Base-by-base conservation (phyloP, 768 basidiomycete species). In the Chlorophyllum brunneum region DNA sequence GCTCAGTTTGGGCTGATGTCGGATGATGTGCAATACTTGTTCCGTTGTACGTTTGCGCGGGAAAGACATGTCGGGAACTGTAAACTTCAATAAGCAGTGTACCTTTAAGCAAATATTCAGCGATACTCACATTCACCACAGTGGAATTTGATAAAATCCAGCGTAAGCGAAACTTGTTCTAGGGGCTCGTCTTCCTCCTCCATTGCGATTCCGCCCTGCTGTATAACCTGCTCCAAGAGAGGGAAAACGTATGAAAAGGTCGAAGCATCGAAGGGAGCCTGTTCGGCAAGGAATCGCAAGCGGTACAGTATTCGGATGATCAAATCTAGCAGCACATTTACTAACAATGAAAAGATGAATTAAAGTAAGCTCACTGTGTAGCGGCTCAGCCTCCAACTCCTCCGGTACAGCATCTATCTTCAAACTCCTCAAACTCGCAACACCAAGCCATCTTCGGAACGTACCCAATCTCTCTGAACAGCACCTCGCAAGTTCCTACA, bases 261-360 rank as follows among this genome's bases (percentile, higher is more conserved):
- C 1, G 90, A 82, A 0, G 86, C 78, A 62, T 95, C 92, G 45
- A 98, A 86, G 0, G 92, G 82, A 0, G 79, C 69, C 57, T 91
- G 86, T 56, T 95, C 90, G 0, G 91, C 84, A 3, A 95, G 72
- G 53, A 80, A 86, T 16, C 89, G 83, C 0, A 98, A 65, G 16
- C 90, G 83, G 64, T 95, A 88, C 1, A 99, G 73, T 1, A 98
- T 84, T 23, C 97, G 88, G 40, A 90, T 72, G 22, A 95, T 76
- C 27, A 98, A 72, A 5, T 75, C 94, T 94, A 52, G 29, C 20
- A 37, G 27, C 31, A 36, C 15, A 29, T 36, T 36, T 23, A n/a
- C 23, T 55, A 31, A 59, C 24, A 5, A 13, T 16, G 29, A 43
- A 41, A 43, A 20, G 34, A 13, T 23, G 40, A 26, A 50, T 47